Base-by-base conservation (phyloP, 2,329 filamentous ascomycete genomes). In the Xylariales sp. region DNA sequence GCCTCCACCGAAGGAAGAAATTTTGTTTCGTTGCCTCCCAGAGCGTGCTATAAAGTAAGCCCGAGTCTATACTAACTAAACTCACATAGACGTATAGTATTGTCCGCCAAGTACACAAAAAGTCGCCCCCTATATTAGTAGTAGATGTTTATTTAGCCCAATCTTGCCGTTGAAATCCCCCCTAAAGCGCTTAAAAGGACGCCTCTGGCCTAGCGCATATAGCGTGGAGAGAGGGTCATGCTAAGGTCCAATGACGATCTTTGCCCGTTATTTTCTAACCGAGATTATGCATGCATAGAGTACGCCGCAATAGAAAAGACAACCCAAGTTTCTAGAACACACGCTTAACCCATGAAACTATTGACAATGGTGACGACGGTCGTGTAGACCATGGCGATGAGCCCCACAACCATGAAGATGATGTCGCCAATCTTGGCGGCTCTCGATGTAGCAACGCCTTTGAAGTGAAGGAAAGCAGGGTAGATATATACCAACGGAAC, bases 401-500 rank as follows among this genome's bases (percentile, higher is more conserved):
- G 61, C 0, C 91, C 91, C 18, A 93, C 72, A 0, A 83, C 77
- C 80, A 93, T 90, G 76, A 93, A 83, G 1, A 81, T 75, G 4
- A 91, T 67, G 74, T 94, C 91, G 4, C 87, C 82, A 2, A 79
- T 76, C 80, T 89, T 92, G 34, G 81, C 85, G 75, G 78, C 81
- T 39, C 77, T 78, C n/a, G 83, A 86, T 56, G 84, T 81, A 6
- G 91, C 91, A 3, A 90, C 83, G 4, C 89, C 91, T 73, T 85
- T 88, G 79, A 88, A 91, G 77, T 94, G 91, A 74, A 94, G 75
- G 69, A 85, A 89, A 0, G 91, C 86, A 50, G 92, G 91, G 75
- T 93, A 93, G 66, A 93, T 91, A 78, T 93, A 93, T 10, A 93
- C 91, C 70, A 93, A 79, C 14, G 91, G 91, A 62, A 93, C 89